Conservation (phyloP, 139 green algal genomes). For the Nannochloris sp. region DNA sequence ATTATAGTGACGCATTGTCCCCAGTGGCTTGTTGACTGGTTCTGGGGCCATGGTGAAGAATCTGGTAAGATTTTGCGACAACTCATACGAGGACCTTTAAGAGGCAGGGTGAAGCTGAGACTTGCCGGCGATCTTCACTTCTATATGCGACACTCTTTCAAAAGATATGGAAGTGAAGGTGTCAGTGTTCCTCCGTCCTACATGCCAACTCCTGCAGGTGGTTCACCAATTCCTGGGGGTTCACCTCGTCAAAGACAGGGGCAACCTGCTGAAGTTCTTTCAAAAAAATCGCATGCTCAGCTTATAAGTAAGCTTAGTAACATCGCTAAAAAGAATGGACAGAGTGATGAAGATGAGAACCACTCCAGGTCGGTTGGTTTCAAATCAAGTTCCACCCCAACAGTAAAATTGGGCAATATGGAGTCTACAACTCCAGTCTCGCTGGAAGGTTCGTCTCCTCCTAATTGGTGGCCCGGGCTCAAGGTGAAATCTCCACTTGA, state of each 20-base stretch:
- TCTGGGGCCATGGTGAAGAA: constrained; percentile 26
- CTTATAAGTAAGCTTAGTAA: background rate
- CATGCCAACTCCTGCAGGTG: constrained; percentile 21
- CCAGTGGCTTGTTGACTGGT: constrained; percentile 78
- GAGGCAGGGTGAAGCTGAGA: constrained; percentile 56
- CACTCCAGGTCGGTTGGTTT: too few species aligned
- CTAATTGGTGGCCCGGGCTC: background rate
- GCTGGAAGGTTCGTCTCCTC: background rate
- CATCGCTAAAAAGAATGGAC: background rate
- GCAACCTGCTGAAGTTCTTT: background rate
- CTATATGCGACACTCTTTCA: constrained; percentile 76
- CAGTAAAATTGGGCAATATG: background rate
- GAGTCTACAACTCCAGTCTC: background rate
- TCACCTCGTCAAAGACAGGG: background rate
- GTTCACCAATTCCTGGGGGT: constrained; percentile 11
- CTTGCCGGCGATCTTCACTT: constrained; percentile 84
- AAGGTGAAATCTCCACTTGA: background rate
- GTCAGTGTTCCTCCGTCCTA: constrained; percentile 4
- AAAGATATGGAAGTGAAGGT: constrained; percentile 14
- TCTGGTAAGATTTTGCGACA: constrained; percentile 60
- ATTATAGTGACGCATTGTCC: constrained; percentile 85
- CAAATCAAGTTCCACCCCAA: too few species aligned
- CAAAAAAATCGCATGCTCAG: background rate
- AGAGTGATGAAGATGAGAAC: too few species aligned
- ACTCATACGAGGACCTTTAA: constrained; percentile 65